Base-by-base conservation (phyloP, 345 rosid species). In the Trapa incisa region DNA sequence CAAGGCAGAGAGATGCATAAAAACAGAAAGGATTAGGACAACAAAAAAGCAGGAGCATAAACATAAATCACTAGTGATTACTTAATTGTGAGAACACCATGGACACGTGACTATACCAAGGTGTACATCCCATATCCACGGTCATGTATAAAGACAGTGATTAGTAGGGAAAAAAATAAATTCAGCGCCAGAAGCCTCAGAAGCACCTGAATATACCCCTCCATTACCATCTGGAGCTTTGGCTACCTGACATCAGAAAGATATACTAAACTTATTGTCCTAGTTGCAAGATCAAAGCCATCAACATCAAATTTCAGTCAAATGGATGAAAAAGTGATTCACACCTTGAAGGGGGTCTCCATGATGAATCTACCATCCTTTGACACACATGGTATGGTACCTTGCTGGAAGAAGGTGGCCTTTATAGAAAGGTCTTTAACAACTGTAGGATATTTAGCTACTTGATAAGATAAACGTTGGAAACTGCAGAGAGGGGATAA, bases 201-300 rank as follows among this genome's bases (percentile, higher is more conserved):
- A 9, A 6, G 13, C 83, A 88, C 97, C 94, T 77, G 96, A 75
- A 80, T 91, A 94, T 48, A 94, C 89, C 79, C 99, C 99, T 36
- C 97, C 97, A 70, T 94, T 94, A 41, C 99, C 97, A 80, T 91
- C 97, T 37, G 99, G 97, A 81, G 97, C 87, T 75, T 86, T 94
- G 62, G 99, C 94, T 47, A 94, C 86, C 99, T 94, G 82, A 68
- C 66, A 16, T 41, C 36, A 65, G 52, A 17, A 43, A 65, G 6
- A 41, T 13, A 22, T 2, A 65, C 1, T 22, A 36, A 65, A 5
- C 5, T 43, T 41, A 22, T 15, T 10, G 42, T 65, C 37, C 33
- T 29, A 42, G 32, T 42, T 5, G 16, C 36, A 43, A 17, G 48
- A 65, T 10, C 12, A 4, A 10, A 10, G 10, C 50, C 15, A 32